Evolutionary conservation across 139 green algal species (phyloP), one percentile per base, ranked within the genome.

Genomic region (Chlamydomonas schloesseri): DNA sequence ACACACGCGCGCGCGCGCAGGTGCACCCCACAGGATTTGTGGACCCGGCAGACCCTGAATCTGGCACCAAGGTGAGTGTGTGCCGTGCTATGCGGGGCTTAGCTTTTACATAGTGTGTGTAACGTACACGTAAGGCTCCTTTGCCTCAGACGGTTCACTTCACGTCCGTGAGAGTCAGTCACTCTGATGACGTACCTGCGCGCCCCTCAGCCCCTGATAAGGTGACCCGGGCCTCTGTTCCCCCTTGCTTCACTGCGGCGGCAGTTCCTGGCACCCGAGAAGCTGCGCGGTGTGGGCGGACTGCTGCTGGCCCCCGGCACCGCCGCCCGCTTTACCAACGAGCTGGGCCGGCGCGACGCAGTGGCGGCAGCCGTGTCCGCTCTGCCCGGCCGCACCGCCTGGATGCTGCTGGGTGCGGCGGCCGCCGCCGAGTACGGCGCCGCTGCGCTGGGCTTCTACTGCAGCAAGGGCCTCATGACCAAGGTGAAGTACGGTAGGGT

Each of bases 1-100:
- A 50, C 42, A 50, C 42, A 50, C 8, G 8, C 42, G 8, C 42
- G 8, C 42, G 8, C 8, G 8, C 42, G 31, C 68, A 73, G 62
- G 83, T 96, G 37, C 93, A 97, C 84, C 93, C 93, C 34, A 97
- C 95, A 29, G 94, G 93, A 20, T 96, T 97, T 89, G 88, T 97
- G 60, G 92, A 96, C 80, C 90, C 93, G 21, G 42, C 79, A 15
- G 91, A 96, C 79, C 92, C 91, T 20, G 37, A 72, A 9, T 71
- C 86, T 55, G 78, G 76, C 31, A 91, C 90, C 75, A 94, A 94
- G 89, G 84, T 91, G 75, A 1, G 77, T 17, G 36, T 4, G 70
- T n/a, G 70, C 34, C 11, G 23, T 13, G 0, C 68, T n/a, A n/a
- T n/a, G n/a, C n/a, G n/a, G n/a, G n/a, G n/a, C n/a, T n/a, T n/a